Evolutionary conservation across 331 rosid genomes (phyloP), one percentile per base, ranked within the genome.

Genomic region (Quercus lobata): DNA sequence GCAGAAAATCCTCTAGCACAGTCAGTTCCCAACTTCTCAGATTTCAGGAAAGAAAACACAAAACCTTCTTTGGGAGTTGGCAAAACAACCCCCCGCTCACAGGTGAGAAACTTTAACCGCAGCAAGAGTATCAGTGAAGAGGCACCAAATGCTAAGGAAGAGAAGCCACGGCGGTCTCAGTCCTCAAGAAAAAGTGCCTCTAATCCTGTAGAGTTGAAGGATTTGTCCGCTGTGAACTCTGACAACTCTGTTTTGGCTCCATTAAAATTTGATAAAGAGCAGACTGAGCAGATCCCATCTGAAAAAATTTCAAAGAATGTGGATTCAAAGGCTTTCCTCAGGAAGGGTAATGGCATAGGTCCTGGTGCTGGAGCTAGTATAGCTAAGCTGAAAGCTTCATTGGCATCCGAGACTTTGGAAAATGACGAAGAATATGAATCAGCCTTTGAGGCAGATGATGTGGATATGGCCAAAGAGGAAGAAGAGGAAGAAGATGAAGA

Each of bases 1-100:
- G 82, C 83, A 57, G 98, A 92, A 71, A 92, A 80, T 72, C 97
- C 92, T 83, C 88, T 93, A 79, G 91, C 92, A 35, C 97, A 90
- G 80, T 96, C 98, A 69, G 98, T 96, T 68, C 99, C 98, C 46
- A 96, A 96, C 83, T 96, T 93, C 80, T 87, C 97, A 70, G 98
- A 96, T 84, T 86, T 96, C 72, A 90, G 98, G 83, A 96, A 96
- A 88, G 99, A 96, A 86, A 96, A 93, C 79, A 92, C 98, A 11
- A 96, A 88, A 83, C 98, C 98, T 75, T 79, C 83, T 73, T 88
- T 91, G 74, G 97, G 91, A 85, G 89, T 79, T 53, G 78, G 95
- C 79, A 93, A 93, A 88, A 71, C 93, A 69, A 79, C 84, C 3
- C 55, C 84, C 21, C 92, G 98, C 58, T 66, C 91, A 19, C 97